These are phyloP conservation scores for Blastobotrys raffinosifermentans DNA, from an alignment of 1,139 yeast species.

Conservation along the genomic window DNA sequence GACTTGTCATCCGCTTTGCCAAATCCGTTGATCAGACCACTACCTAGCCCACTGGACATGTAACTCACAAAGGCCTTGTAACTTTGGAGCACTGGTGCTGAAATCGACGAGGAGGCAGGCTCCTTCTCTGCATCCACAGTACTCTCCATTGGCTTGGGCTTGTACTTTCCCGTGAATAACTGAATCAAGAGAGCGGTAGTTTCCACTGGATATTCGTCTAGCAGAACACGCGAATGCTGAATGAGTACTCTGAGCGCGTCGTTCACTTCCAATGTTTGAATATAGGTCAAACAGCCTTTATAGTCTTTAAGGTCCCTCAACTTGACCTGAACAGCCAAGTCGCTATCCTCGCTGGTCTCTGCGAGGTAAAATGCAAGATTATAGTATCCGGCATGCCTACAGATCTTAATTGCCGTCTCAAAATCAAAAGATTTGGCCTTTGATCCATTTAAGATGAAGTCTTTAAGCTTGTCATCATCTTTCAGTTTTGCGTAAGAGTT, in stretches of 20 bases:
- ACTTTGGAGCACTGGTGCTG: constrained; percentile 52
- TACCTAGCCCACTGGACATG: constrained; percentile 37
- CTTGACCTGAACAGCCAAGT: constrained; percentile 70
- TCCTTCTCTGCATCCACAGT: constrained; percentile 8
- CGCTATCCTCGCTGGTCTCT: constrained; percentile 65
- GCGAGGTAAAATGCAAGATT: constrained; percentile 68
- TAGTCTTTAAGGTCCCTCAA: constrained; percentile 63
- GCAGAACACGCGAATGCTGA: constrained; percentile 58
- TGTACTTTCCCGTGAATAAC: constrained; percentile 81
- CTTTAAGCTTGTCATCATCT: constrained; percentile 49
- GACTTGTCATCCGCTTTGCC: not conserved
- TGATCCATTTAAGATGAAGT: constrained; percentile 46
- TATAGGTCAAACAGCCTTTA: constrained; percentile 55
- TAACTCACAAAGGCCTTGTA: constrained; percentile 67
- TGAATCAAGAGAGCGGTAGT: constrained; percentile 78
- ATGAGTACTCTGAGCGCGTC: constrained; percentile 69
- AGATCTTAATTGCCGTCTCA: constrained; percentile 62
- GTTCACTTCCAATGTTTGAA: constrained; percentile 66
- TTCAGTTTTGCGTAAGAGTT: constrained; percentile 82
- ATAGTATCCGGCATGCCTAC: constrained; percentile 71
- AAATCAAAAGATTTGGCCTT: constrained; percentile 50
- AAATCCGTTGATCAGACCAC: constrained; percentile 3
- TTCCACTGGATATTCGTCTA: constrained; percentile 69
- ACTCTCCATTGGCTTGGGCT: constrained; percentile 35
- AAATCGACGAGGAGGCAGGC: constrained; percentile 12